Evolutionary conservation across 345 rosid genomes (phyloP).

Genomic region (Dimocarpus longan): DNA sequence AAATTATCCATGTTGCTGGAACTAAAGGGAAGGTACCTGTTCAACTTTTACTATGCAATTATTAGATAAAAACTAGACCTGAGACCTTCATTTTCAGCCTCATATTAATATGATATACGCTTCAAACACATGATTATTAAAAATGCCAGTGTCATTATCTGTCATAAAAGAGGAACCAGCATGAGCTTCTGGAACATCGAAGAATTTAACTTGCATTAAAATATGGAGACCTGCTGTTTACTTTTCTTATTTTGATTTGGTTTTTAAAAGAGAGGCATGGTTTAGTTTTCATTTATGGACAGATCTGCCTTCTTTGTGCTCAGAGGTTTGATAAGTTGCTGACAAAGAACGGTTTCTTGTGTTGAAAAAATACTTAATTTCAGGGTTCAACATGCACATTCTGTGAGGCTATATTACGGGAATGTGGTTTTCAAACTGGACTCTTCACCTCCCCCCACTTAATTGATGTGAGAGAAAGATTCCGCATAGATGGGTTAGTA

Average conservation of each 20-base stretch:
- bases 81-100: slow-evolving; percentile 3
- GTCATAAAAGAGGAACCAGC: too few species aligned
- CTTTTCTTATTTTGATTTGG: not conserved
- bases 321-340: not conserved
- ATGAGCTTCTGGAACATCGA: slow-evolving; percentile 6
- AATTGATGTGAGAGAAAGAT: slow-evolving; percentile 92
- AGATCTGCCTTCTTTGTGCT: not conserved
- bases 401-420: slow-evolving; percentile 80
- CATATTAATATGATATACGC: not conserved
- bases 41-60: slow-evolving; percentile 11
- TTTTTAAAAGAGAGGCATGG: not conserved
- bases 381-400: slow-evolving; percentile 97
- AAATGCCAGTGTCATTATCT: not conserved
- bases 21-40: slow-evolving; percentile 84
- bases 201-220: not conserved
- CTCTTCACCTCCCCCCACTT: slow-evolving; percentile 90
- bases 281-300: not conserved
- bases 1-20: slow-evolving; percentile 90
- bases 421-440: slow-evolving; percentile 82
- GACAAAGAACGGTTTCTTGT: not conserved
- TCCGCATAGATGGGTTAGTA: slow-evolving; percentile 77
- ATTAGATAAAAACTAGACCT: not conserved
- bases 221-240: not conserved
- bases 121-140: not conserved
- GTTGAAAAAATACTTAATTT: slow-evolving; percentile 15